Percentiles rank a stretch among this genome's conserved stretches.
Conservation (phyloP, 2,329 filamentous ascomycete genomes). For the Monascus ruber region DNA sequence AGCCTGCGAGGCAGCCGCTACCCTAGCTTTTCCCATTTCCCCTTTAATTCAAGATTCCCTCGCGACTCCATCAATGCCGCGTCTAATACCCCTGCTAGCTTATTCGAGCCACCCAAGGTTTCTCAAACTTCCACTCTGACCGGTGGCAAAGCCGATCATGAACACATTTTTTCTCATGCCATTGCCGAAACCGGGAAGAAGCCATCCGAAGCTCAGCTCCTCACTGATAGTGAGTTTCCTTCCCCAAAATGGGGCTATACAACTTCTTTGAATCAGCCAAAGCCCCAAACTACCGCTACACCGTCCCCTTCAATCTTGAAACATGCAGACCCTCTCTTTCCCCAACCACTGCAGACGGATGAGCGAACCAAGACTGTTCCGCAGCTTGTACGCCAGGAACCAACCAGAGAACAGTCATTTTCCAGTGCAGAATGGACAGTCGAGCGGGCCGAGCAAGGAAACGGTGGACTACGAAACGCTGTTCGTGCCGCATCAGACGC, state of each 20-base stretch:
- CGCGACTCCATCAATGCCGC: neutral
- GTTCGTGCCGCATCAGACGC: constrained; percentile 64
- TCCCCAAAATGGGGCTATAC: constrained; percentile 63
- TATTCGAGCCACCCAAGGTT: constrained; percentile 21
- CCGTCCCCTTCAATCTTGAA: constrained; percentile 67
- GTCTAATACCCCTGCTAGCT: constrained; percentile 18
- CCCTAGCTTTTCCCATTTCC: constrained; percentile 5
- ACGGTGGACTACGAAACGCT: constrained; percentile 83
- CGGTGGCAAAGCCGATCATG: constrained; percentile 31
- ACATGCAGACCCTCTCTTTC: constrained; percentile 40
- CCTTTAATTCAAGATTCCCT: neutral
- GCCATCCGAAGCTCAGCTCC: constrained; percentile 34
- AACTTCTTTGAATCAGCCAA: constrained; percentile 62
- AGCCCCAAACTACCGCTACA: constrained; percentile 59
- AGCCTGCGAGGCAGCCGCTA: constrained; percentile 16
- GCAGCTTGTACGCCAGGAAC: constrained; percentile 11
- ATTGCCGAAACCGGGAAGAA: constrained; percentile 14
- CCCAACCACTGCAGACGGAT: constrained; percentile 7
- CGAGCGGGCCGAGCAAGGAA: constrained; percentile 77
- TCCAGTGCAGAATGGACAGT: constrained; percentile 73
- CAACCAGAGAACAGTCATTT: constrained; percentile 56
- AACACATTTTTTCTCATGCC: constrained; percentile 27
- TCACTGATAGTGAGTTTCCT: constrained; percentile 62
- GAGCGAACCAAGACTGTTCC: constrained; percentile 8
- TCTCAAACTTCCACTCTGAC: constrained; percentile 18